Base-by-base conservation (phyloP, 2,329 filamentous ascomycete genomes). In the Aspergillus melleus region DNA sequence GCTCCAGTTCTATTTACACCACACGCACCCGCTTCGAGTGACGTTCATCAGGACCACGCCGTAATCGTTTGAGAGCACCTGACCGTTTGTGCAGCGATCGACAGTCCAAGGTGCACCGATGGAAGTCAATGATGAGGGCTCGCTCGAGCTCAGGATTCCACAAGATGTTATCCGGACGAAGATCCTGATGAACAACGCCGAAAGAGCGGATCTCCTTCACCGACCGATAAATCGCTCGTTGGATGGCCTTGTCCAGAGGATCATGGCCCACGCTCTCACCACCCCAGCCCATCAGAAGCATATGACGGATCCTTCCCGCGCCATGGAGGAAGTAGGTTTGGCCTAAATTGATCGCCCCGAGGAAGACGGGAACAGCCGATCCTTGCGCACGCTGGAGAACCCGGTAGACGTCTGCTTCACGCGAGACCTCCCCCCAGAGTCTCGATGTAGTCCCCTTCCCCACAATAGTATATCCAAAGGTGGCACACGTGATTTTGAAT, bases 251-350 rank as follows among this genome's bases (percentile, higher is more conserved):
- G 3, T 22, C 22, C 22, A 22, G 22, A 22, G 22, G 22, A 22
- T 22, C 22, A 52, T n/a, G 6, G 24, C 49, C 4, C 26, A 52
- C 16, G 9, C 10, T 52, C 22, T 52, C 4, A 6, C 49, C 24
- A 32, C 61, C 67, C 66, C 64, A 70, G 46, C 46, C 64, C 65
- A 70, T 68, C 1, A 70, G 58, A 9, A 70, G 65, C 65, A 70
- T 69, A 54, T 70, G 65, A 16, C 61, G 59, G 39, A 70, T 70
- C 19, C 58, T 29, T 49, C 63, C 67, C 6, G 63, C 62, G 10
- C 62, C 64, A 54, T 70, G 60, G 6, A 70, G 56, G 56, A 67
- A 68, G 53, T 70, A 70, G 32, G 52, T 63, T 32, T 61, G 12
- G 16, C 46, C 55, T 52, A 70, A 53, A 47, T 68, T 56, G 30